phyloP scores from a whole-genome alignment of 2,329 filamentous ascomycete genomes.

The Cyphellophora europaea region DNA sequence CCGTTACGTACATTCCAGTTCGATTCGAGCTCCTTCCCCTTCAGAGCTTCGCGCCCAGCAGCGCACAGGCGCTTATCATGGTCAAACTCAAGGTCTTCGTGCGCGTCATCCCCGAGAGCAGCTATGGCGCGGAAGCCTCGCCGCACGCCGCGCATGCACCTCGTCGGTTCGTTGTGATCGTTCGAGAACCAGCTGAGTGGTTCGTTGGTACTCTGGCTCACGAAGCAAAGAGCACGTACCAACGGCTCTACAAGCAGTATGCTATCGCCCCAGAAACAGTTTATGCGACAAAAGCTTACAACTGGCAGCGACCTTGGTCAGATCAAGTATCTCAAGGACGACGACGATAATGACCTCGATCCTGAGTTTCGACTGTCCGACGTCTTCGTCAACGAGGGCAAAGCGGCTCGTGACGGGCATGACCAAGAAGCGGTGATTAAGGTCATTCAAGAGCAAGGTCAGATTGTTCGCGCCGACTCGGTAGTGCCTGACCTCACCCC shows the following conservation, averaged over 20 bases:
- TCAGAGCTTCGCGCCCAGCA: too few species aligned
- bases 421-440: slow-evolving; percentile 18
- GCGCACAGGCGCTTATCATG: too few species aligned
- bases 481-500: slow-evolving; percentile 16
- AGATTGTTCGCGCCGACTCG: slow-evolving; percentile 14
- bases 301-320: slow-evolving; percentile 14
- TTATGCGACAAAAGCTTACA: too few species aligned
- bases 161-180: slow-evolving; percentile 14
- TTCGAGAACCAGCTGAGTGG: slow-evolving; percentile 17
- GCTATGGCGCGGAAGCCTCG: slow-evolving; percentile 11
- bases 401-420: slow-evolving; percentile 14
- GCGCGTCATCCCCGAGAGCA: slow-evolving; percentile 17
- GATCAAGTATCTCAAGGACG: slow-evolving; percentile 20
- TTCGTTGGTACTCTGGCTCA: slow-evolving; percentile 16
- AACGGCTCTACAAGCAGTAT: slow-evolving; percentile 16
- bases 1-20: too few species aligned
- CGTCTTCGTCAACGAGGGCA: slow-evolving; percentile 18
- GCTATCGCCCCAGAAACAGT: slow-evolving; percentile 5
- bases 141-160: slow-evolving; percentile 5
- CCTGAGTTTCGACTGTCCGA: slow-evolving; percentile 17
- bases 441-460: slow-evolving; percentile 17
- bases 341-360: slow-evolving; percentile 19
- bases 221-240: slow-evolving; percentile 15
- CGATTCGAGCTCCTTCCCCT: too few species aligned
- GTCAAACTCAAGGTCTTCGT: slow-evolving; percentile 17